Evolutionary conservation across 2,329 filamentous ascomycete genomes (phyloP), one percentile per base, ranked within the genome.

Genomic region (Knoxdaviesia capensis): DNA sequence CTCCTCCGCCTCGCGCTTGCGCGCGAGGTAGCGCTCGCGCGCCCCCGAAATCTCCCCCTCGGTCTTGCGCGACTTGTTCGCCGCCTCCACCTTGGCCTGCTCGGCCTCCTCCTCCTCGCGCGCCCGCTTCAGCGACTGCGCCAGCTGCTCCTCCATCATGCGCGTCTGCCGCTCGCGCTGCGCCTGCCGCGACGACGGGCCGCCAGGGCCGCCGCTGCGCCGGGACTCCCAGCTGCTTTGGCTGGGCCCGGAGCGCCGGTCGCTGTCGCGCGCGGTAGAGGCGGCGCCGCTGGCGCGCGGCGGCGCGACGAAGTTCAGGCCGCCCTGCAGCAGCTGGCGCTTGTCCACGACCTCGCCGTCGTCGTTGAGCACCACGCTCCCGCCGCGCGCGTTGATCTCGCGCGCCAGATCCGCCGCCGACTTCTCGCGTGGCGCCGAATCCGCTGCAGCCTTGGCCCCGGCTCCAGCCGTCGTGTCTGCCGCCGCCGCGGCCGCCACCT

Each of bases 271-370:
- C 28, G 43, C 45, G 6, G 7, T 28, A 9, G 39, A 34, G 5
- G 20, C 32, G 9, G 36, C 38, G 38, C 42, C 41, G 10, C 39
- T 42, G 11, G 32, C 35, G 31, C 36, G 39, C 40, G 38, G 40
- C 6, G 36, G 38, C 49, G 69, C 63, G 40, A 69, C 68, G 11
- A 90, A 60, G 51, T 92, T 92, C 41, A 92, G 65, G 30, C 83
- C 83, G 6, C 81, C 79, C 39, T 64, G 69, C 6, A 92, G 68
- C 6, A 90, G 63, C 55, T 90, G 77, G n/a, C 82, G 68, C 63
- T 86, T 88, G 55, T 92, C 83, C 30, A 84, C 78, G 2, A 90
- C 77, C 53, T 87, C 74, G 0, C 83, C 83, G 35, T 90, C 83
- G 46, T 90, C 83, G 51, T 88, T 88, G 51, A 88, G 59, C 6